Evolutionary conservation across 345 rosid species (phyloP).

Genomic region (Xanthoceras sorbifolium): DNA sequence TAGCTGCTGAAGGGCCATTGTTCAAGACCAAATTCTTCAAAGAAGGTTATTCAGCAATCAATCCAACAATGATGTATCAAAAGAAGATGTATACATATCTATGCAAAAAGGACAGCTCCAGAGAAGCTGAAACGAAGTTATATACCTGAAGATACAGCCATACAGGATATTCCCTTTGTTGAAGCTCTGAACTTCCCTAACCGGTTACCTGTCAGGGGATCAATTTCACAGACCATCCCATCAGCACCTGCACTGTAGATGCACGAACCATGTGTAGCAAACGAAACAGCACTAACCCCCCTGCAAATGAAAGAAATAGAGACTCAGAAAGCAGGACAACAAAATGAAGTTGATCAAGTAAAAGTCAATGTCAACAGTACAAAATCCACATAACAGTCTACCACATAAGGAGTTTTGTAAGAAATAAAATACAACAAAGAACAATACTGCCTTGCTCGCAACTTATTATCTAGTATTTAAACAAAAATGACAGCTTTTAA

Average conservation of each 20-base stretch:
- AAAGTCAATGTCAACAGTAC: not conserved
- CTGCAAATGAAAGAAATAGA: conserved; percentile 45
- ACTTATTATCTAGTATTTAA: not conserved
- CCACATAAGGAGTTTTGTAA: not conserved
- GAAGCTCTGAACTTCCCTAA: conserved; percentile 73
- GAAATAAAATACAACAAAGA: not conserved
- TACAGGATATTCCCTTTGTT: conserved; percentile 70
- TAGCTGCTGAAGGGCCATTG: not conserved
- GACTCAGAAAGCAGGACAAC: not conserved
- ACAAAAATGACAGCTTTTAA: not conserved
- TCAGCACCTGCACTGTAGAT: conserved; percentile 84
- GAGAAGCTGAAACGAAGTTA: conserved; percentile 16
- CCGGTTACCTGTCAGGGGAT: conserved; percentile 70
- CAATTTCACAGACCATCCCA: conserved; percentile 90
- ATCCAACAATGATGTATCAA: not conserved
- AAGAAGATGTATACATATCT: not conserved
- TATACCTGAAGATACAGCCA: conserved; percentile 78
- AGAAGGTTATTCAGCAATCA: not conserved
- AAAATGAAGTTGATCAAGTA: not conserved
- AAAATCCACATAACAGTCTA: not conserved
- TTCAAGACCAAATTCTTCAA: not conserved
- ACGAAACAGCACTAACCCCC: conserved; percentile 85
- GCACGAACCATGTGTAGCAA: conserved; percentile 54
- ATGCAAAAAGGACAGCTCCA: conserved; percentile 13
- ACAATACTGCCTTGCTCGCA: not conserved